Conservation (phyloP, 805 yeast species). For the Torulaspora microellipsoides region DNA sequence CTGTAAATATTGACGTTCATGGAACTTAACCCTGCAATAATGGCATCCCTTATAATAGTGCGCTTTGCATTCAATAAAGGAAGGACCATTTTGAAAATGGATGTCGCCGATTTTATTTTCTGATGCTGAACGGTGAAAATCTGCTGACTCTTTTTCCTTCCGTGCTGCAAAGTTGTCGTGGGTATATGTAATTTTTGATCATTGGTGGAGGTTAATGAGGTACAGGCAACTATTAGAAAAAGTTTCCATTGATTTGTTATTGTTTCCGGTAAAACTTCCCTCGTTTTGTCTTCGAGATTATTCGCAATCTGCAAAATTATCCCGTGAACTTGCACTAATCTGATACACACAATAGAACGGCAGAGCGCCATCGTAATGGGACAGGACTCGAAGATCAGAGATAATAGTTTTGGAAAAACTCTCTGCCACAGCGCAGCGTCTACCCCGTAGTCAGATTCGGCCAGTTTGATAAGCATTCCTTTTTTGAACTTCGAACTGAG, state of each 20-base stretch:
- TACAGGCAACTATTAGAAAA: constrained; percentile 84
- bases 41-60: constrained; percentile 70
- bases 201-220: constrained; percentile 82
- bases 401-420: constrained; percentile 70
- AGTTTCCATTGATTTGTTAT: constrained; percentile 84
- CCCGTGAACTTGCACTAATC: constrained; percentile 82
- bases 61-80: constrained; percentile 74
- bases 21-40: constrained; percentile 84
- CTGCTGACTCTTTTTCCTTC: constrained; percentile 73
- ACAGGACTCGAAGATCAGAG: constrained; percentile 67
- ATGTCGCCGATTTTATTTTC: constrained; percentile 85
- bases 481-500: constrained; percentile 53
- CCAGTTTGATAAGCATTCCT: constrained; percentile 67
- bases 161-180: constrained; percentile 48
- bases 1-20: constrained; percentile 85
- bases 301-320: constrained; percentile 54
- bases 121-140: constrained; percentile 81
- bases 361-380: constrained; percentile 94
- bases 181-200: constrained; percentile 78
- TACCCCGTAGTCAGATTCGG: constrained; percentile 90
- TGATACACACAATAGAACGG: constrained; percentile 81
- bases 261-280: constrained; percentile 56
- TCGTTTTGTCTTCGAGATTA: constrained; percentile 31
- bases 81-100: constrained; percentile 80
- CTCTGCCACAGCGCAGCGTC: constrained; percentile 97